Evolutionary conservation across 2,329 filamentous ascomycete genomes (phyloP).

Genomic region (Ophiosphaerella narmari): DNA sequence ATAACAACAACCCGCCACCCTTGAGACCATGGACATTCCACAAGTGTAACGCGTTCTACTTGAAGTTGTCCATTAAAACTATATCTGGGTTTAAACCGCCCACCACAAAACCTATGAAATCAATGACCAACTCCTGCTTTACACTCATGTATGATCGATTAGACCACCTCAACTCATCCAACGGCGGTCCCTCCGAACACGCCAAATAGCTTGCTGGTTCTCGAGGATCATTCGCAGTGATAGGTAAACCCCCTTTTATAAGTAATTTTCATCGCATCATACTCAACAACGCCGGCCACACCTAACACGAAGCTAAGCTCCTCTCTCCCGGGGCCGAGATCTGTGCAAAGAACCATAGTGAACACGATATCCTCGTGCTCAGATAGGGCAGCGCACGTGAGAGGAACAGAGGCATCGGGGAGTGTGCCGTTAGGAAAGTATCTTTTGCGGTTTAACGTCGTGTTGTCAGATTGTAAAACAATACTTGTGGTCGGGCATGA

Average conservation of each 20-base stretch:
- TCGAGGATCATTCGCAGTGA: slow-evolving; percentile 20
- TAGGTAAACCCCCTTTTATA: slow-evolving; percentile 1
- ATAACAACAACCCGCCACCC: slow-evolving; percentile 2
- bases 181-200: slow-evolving; percentile 16
- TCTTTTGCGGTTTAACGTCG: slow-evolving; percentile 11
- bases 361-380: slow-evolving; percentile 1
- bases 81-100: background rate
- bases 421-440: slow-evolving; percentile 19
- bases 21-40: background rate
- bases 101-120: background rate
- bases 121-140: slow-evolving; percentile 2
- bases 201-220: slow-evolving; percentile 19
- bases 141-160: slow-evolving; percentile 17
- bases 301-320: slow-evolving; percentile 16
- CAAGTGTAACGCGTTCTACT: background rate
- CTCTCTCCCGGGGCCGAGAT: background rate
- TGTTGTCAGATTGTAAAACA: background rate
- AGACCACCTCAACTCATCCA: slow-evolving; percentile 20
- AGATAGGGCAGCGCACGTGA: background rate
- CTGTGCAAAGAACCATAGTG: slow-evolving; percentile 1
- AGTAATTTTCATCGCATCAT: background rate
- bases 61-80: background rate
- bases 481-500: slow-evolving; percentile 8
- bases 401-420: background rate
- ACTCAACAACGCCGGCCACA: background rate